Conservation (phyloP, 1,139 yeast genomes). For the Schizosaccharomyces versatilis region DNA sequence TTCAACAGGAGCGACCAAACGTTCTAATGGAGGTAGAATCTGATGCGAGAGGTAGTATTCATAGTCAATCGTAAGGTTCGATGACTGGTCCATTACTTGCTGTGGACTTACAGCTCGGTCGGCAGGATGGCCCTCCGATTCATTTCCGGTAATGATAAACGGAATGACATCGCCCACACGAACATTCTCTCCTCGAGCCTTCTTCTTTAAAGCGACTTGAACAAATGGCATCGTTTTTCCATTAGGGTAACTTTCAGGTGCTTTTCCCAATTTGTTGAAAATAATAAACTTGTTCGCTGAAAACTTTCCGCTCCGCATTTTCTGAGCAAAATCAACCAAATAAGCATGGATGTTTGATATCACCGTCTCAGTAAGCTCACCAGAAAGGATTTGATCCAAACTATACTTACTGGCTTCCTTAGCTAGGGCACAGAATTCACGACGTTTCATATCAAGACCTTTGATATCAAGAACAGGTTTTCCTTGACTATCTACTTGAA, state of each 20-base stretch:
- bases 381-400: conserved; percentile 47
- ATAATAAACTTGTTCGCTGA: conserved; percentile 30
- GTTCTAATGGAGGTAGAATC: conserved; percentile 72
- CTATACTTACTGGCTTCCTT: conserved; percentile 66
- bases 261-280: conserved; percentile 22
- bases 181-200: conserved; percentile 60
- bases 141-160: conserved; percentile 45
- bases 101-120: conserved; percentile 14
- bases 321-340: conserved; percentile 36
- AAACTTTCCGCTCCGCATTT: conserved; percentile 40
- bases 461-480: conserved; percentile 47
- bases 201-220: conserved; percentile 66
- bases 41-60: conserved; percentile 69
- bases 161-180: conserved; percentile 82
- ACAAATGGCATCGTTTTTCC: conserved; percentile 83
- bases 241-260: conserved; percentile 21
- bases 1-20: conserved; percentile 65
- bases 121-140: conserved; percentile 13
- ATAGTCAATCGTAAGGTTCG: conserved; percentile 43
- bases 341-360: conserved; percentile 51
- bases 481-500: conserved; percentile 31
- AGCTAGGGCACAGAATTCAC: conserved; percentile 84
- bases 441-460: conserved; percentile 90
- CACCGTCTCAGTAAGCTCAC: conserved; percentile 57
- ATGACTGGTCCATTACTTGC: conserved; percentile 14